Conservation (phyloP, 805 yeast genomes). For the Starmerella vaccinii region DNA sequence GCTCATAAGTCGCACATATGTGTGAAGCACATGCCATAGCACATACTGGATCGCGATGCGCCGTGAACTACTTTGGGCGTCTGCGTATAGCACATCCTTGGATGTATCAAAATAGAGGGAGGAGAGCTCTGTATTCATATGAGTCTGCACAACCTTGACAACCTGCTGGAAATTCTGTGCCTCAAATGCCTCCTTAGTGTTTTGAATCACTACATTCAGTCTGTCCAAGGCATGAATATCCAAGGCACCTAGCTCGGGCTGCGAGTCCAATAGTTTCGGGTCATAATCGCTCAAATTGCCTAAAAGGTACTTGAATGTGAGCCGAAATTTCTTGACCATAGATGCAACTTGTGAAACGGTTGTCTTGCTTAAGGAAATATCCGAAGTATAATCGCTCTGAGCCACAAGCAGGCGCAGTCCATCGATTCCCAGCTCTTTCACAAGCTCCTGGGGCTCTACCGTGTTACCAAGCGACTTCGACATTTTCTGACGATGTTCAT, state of each 20-base stretch:
- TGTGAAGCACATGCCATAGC: conserved; percentile 42
- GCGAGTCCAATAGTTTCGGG: background rate
- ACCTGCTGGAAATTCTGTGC: conserved; percentile 59
- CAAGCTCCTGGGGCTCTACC: conserved; percentile 55
- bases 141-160: conserved; percentile 55
- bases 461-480: conserved; percentile 86
- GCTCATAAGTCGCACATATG: conserved; percentile 56
- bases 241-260: conserved; percentile 18
- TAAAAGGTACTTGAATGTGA: conserved; percentile 67
- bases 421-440: conserved; percentile 67
- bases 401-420: conserved; percentile 89
- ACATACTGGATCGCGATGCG: conserved; percentile 61
- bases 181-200: conserved; percentile 40
- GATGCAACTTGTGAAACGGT: conserved; percentile 69
- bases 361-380: conserved; percentile 62
- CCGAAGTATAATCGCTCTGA: conserved; percentile 73
- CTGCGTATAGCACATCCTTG: conserved; percentile 80
- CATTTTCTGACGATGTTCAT: conserved; percentile 80
- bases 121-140: conserved; percentile 66
- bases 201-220: conserved; percentile 39
- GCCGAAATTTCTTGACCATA: conserved; percentile 66
- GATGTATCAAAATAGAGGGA: conserved; percentile 76
- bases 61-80: conserved; percentile 36
- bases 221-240: conserved; percentile 58
- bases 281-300: conserved; percentile 61